These are phyloP conservation scores for Eucalyptus marginata DNA, from an alignment of 345 rosid genomes.

Conservation along the genomic window DNA sequence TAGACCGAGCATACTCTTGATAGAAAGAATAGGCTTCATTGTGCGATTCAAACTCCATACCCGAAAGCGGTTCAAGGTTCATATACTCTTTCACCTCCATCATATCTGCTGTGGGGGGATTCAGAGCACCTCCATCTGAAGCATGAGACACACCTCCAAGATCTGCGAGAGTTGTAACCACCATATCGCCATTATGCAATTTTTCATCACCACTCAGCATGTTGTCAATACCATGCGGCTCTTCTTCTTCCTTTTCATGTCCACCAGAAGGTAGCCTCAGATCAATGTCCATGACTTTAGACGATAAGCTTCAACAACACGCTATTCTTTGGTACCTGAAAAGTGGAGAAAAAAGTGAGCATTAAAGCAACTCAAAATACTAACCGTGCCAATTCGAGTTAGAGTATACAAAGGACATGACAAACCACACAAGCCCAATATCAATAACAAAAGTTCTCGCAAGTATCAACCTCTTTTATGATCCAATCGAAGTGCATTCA, in stretches of 20 bases:
- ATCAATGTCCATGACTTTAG: conserved; percentile 39
- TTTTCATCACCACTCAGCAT: conserved; percentile 24
- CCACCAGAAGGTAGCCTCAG: conserved; percentile 56
- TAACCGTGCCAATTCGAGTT: background rate
- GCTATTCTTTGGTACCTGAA: background rate
- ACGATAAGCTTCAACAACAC: background rate
- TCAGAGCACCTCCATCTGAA: conserved; percentile 14
- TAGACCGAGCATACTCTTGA: conserved; percentile 53
- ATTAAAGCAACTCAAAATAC: background rate
- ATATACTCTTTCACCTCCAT: conserved; percentile 23
- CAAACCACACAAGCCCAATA: background rate
- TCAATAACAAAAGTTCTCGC: background rate
- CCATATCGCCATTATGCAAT: conserved; percentile 25
- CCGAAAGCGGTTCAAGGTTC: conserved; percentile 42
- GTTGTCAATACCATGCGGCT: conserved; percentile 20
- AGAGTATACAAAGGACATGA: background rate
- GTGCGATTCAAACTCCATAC: conserved; percentile 58
- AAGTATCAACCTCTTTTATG: background rate
- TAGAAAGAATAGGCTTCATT: conserved; percentile 51
- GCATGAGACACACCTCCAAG: conserved; percentile 11
- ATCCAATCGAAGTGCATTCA: background rate
- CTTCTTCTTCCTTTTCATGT: conserved; percentile 33
- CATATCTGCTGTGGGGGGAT: conserved; percentile 7
- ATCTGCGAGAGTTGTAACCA: conserved; percentile 7
- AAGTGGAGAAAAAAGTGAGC: background rate